Evolutionary conservation across 176 grass and related monocot genomes (phyloP), one percentile per base, ranked within the genome.

Genomic region (Puya raimondii): DNA sequence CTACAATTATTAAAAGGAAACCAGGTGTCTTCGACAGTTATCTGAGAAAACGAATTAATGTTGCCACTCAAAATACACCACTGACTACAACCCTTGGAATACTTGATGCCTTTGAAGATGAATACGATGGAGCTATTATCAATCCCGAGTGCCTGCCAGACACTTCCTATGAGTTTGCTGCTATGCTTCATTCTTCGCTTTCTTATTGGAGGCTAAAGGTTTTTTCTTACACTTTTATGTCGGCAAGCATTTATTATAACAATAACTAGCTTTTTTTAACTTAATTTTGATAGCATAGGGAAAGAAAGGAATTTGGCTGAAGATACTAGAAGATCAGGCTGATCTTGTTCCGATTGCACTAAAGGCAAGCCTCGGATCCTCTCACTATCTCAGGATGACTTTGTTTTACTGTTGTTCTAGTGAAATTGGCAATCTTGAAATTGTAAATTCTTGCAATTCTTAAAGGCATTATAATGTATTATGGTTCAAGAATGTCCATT

Each of bases 281-380:
- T 61, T 20, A 61, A 16, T 61, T 61, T 80, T 25, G 64, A 42
- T 68, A 67, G 23, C 73, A 50, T 76, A 88, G 87, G 82, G 80
- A 18, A 88, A 87, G 72, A 77, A 66, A 74, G 82, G 91, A 63
- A 67, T 91, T 82, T 96, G 51, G 87, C 73, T 85, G 21, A 91
- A 78, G 73, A 73, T 84, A 81, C 72, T 83, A 50, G 82, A 85
- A 83, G 73, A 84, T 71, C 80, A 86, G 77, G 77, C 73, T 57
- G 77, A 86, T 63, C 64, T 84, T 53, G 80, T 86, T 80, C 80
- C 85, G 53, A 67, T 80, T 80, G 77, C 82, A 71, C 73, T 91
- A 59, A 81, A 91, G 87, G 87, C 75, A 81, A 79, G 80, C 59
- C 15, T 9, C 15, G n/a, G 25, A 49, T 47, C 20, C 70, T 27